These are phyloP conservation scores for Saitozyma podzolica DNA, from an alignment of 768 basidiomycete genomes.

Conservation along the genomic window DNA sequence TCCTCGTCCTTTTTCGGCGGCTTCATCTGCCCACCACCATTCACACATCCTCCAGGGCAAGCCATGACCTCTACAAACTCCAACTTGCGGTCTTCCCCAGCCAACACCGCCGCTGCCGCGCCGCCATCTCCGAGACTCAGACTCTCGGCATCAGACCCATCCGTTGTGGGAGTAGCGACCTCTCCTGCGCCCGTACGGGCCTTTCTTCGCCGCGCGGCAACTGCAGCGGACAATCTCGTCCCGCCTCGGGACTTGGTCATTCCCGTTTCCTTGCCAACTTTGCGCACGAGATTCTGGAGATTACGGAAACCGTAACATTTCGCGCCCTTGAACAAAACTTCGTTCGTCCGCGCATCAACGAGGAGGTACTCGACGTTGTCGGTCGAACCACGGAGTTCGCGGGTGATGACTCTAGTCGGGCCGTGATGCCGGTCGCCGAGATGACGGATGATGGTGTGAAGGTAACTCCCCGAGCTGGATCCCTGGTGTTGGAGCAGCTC, in stretches of 20 bases:
- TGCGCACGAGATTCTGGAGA: conserved; percentile 91
- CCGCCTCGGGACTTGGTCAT: conserved; percentile 58
- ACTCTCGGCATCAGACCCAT: conserved; percentile 25
- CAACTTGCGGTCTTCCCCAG: conserved; percentile 40
- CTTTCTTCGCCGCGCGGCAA: conserved; percentile 46
- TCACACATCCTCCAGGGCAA: conserved; percentile 94
- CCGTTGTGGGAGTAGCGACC: conserved; percentile 14
- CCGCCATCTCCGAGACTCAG: conserved; percentile 5
- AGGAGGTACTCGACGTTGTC: conserved; percentile 54
- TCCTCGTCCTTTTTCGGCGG: conserved; percentile 61
- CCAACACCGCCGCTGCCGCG: background rate
- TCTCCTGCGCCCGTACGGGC: conserved; percentile 14
- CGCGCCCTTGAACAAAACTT: conserved; percentile 82
- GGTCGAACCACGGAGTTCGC: conserved; percentile 49
- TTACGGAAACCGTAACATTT: conserved; percentile 98
- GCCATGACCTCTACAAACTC: conserved; percentile 72
- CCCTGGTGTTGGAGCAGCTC: conserved; percentile 77
- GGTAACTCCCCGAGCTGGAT: conserved; percentile 87
- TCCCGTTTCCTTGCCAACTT: conserved; percentile 82
- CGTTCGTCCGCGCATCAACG: conserved; percentile 56
- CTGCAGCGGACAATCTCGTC: conserved; percentile 40
- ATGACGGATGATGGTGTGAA: conserved; percentile 72
- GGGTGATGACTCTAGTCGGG: conserved; percentile 34
- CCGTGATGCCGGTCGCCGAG: conserved; percentile 51
- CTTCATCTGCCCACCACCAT: conserved; percentile 84